These are phyloP conservation scores for Allomyces arbusculus DNA, from an alignment of 192 early-diverging fungal species.

Conservation along the genomic window DNA sequence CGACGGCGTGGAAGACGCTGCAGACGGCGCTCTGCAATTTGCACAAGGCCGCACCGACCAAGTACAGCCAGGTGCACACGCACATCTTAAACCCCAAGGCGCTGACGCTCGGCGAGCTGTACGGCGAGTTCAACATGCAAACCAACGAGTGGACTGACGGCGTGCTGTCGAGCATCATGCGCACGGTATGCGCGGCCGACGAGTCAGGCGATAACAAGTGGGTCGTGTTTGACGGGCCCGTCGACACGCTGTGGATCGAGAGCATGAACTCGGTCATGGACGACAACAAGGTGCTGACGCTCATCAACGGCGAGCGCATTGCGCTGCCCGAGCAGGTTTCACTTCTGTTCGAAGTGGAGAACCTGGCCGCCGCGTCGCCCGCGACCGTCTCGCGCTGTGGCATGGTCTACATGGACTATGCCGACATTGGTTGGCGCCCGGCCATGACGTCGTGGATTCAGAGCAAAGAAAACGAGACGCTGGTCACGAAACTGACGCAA, in stretches of 20 bases:
- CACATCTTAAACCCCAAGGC: slow-evolving; percentile 98
- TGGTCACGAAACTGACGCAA: slow-evolving; percentile 11
- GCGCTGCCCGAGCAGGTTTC: slow-evolving; percentile 83
- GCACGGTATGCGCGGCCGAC: slow-evolving; percentile 82
- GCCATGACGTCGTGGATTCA: slow-evolving; percentile 23
- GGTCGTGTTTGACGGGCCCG: slow-evolving; percentile 99
- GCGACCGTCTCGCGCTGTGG: slow-evolving; percentile 98
- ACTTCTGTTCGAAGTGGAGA: slow-evolving; percentile 99
- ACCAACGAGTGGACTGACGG: slow-evolving; percentile 99
- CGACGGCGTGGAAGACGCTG: slow-evolving; percentile 75
- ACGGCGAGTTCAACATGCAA: slow-evolving; percentile 85
- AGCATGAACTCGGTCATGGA: slow-evolving; percentile 94
- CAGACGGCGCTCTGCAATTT: slow-evolving; percentile 68
- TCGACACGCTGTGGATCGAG: slow-evolving; percentile 99
- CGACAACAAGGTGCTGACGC: slow-evolving; percentile 88
- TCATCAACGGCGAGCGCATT: slow-evolving; percentile 96
- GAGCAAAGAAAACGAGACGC: slow-evolving; percentile 18
- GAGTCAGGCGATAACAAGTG: slow-evolving; percentile 84
- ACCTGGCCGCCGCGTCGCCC: slow-evolving; percentile 82
- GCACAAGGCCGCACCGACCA: slow-evolving; percentile 30
- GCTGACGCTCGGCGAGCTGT: slow-evolving; percentile 85
- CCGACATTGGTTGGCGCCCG: slow-evolving; percentile 40
- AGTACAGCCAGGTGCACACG: slow-evolving; percentile 58
- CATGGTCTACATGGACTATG: slow-evolving; percentile 61
- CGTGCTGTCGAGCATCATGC: slow-evolving; percentile 86